These are phyloP conservation scores for Nitzschia sp. DNA, from an alignment of 108 stramenopile genomes.

Conservation along the genomic window DNA sequence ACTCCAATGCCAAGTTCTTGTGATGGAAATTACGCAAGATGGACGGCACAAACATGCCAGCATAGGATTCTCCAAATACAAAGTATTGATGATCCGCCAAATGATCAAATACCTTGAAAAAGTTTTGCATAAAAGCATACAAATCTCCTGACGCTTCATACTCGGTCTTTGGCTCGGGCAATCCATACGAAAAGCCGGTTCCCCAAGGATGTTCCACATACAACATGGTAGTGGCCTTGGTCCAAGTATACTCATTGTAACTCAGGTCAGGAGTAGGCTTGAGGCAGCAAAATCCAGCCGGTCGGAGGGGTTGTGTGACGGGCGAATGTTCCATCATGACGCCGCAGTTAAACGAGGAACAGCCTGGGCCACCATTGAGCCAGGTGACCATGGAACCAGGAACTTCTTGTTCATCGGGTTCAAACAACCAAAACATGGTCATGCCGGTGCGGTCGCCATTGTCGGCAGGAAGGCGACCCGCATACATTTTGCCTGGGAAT, in stretches of 20 bases:
- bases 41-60: constrained; percentile 81
- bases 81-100: constrained; percentile 52
- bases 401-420: constrained; percentile 24
- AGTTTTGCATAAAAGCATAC: constrained; percentile 53
- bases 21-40: constrained; percentile 66
- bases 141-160: constrained; percentile 45
- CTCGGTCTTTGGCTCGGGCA: constrained; percentile 47
- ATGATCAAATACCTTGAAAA: constrained; percentile 34
- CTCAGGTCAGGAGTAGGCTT: constrained; percentile 10
- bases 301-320: constrained; percentile 30
- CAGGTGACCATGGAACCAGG: constrained; percentile 29
- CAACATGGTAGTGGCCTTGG: constrained; percentile 63
- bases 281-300: constrained; percentile 30
- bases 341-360: constrained; percentile 53
- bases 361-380: constrained; percentile 60
- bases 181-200: constrained; percentile 74
- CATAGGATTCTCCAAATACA: constrained; percentile 83
- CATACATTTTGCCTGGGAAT: constrained; percentile 54
- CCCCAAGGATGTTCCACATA: constrained; percentile 83
- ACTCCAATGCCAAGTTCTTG: constrained; percentile 20
- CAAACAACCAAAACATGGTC: constrained; percentile 51
- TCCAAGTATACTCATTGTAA: constrained; percentile 41
- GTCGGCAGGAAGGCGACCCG: constrained; percentile 42
- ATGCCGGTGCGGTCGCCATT: constrained; percentile 18
- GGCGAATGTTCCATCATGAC: constrained; percentile 52